A percentile compares a stretch with the other conserved stretches of the same genome.
Conservation (phyloP, 2,329 filamentous ascomycete genomes). For the Talaromyces sp. region DNA sequence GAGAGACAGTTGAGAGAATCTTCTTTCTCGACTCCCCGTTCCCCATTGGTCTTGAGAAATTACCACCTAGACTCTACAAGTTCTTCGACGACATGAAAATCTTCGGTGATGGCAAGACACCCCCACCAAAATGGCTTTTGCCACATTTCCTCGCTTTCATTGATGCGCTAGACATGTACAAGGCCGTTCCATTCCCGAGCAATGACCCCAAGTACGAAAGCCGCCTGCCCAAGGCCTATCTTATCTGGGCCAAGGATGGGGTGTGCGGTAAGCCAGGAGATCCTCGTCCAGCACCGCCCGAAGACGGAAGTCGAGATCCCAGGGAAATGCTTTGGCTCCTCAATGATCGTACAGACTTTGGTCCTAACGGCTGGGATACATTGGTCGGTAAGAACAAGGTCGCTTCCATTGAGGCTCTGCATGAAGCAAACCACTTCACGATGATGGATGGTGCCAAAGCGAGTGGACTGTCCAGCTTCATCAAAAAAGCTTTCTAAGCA, state of each 20-base stretch:
- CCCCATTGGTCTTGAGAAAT: conserved; percentile 65
- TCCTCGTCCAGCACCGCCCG: conserved; percentile 38
- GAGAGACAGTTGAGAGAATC: conserved; percentile 58
- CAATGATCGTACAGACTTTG: conserved; percentile 48
- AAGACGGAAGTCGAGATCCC: conserved; percentile 41
- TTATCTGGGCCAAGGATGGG: conserved; percentile 50
- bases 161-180: conserved; percentile 47
- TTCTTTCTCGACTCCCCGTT: conserved; percentile 66
- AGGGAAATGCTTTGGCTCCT: conserved; percentile 50
- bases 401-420: conserved; percentile 31
- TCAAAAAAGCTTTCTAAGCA: conserved; percentile 18
- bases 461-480: conserved; percentile 16
- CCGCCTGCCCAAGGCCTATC: conserved; percentile 41
- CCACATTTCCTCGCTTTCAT: conserved; percentile 53
- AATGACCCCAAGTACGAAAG: conserved; percentile 28
- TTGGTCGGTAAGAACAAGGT: conserved; percentile 41
- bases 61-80: conserved; percentile 54
- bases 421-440: conserved; percentile 37
- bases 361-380: conserved; percentile 48
- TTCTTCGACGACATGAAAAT: conserved; percentile 49
- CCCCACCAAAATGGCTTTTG: conserved; percentile 49
- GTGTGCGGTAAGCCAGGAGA: conserved; percentile 44
- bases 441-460: conserved; percentile 21
- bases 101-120: conserved; percentile 45
- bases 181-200: conserved; percentile 32